These are phyloP conservation scores for Stenocarpella maydis DNA, from an alignment of 2,329 filamentous ascomycete genomes.

Conservation along the genomic window DNA sequence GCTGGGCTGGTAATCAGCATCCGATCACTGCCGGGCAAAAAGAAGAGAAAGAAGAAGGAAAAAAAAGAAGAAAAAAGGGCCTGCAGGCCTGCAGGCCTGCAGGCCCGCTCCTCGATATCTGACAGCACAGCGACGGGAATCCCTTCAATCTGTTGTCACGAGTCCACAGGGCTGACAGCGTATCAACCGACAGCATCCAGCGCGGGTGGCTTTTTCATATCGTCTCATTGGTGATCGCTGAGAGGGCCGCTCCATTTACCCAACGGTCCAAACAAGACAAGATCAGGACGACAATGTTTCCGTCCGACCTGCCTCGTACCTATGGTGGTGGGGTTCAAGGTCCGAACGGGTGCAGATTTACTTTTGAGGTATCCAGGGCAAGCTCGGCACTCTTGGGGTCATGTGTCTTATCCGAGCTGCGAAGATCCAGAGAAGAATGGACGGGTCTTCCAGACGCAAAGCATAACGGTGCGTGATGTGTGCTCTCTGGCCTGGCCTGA, in stretches of 20 bases:
- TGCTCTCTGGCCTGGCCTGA: neutral
- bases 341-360: constrained; percentile 20
- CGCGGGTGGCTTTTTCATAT: neutral
- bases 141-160: neutral
- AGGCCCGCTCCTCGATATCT: neutral
- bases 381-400: constrained; percentile 12
- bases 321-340: constrained; percentile 13
- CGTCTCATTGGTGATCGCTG: constrained; percentile 2
- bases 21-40: no score
- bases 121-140: neutral
- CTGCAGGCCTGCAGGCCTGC: neutral
- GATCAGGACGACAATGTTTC: constrained; percentile 20
- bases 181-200: neutral
- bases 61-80: no score
- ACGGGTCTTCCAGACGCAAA: constrained; percentile 19
- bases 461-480: no score
- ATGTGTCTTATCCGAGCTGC: neutral
- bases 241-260: neutral
- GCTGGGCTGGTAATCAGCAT: neutral
- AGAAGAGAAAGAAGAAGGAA: no score
- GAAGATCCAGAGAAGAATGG: constrained; percentile 12
- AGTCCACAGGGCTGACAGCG: neutral
- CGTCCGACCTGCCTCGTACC: constrained; percentile 10
- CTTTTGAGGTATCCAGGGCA: constrained; percentile 4
- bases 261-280: constrained; percentile 22